These are phyloP conservation scores for Kwoniella heveanensis DNA, from an alignment of 768 basidiomycete genomes.

Conservation along the genomic window DNA sequence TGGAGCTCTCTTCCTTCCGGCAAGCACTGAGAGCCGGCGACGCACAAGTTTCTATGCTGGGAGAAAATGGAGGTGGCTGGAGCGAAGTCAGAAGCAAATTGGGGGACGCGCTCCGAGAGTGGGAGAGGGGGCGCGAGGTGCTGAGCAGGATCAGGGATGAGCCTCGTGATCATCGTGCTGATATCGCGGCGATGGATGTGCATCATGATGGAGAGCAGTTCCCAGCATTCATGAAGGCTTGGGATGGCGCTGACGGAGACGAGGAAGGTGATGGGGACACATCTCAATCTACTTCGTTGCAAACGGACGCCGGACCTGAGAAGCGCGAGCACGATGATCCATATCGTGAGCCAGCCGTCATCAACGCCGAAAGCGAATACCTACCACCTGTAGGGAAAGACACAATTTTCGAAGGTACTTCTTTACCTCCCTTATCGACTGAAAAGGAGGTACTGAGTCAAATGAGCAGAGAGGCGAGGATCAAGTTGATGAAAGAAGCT, in stretches of 20 bases:
- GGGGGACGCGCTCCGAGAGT: constrained; percentile 41
- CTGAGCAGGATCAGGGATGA: constrained; percentile 21
- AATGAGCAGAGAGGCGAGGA: constrained; percentile 46
- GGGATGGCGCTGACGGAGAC: constrained; percentile 7
- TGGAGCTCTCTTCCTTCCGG: background rate
- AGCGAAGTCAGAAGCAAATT: constrained; percentile 33
- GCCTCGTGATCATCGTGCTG: background rate
- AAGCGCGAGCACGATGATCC: background rate
- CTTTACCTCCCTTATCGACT: background rate
- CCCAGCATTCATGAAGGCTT: constrained; percentile 32
- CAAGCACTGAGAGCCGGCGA: background rate
- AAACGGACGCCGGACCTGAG: background rate
- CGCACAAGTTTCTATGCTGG: background rate
- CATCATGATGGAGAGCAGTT: constrained; percentile 1
- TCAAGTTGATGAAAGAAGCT: constrained; percentile 32
- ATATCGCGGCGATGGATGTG: background rate
- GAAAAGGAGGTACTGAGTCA: constrained; percentile 13
- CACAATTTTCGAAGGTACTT: constrained; percentile 38
- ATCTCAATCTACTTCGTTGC: background rate
- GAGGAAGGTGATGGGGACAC: background rate
- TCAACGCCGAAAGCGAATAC: background rate
- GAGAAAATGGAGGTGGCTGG: constrained; percentile 24
- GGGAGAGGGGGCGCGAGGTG: constrained; percentile 46
- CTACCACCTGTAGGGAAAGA: constrained; percentile 42
- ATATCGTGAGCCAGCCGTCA: background rate